Base-by-base conservation (phyloP, 352 stramenopile genomes). In the Phytophthora capsici region DNA sequence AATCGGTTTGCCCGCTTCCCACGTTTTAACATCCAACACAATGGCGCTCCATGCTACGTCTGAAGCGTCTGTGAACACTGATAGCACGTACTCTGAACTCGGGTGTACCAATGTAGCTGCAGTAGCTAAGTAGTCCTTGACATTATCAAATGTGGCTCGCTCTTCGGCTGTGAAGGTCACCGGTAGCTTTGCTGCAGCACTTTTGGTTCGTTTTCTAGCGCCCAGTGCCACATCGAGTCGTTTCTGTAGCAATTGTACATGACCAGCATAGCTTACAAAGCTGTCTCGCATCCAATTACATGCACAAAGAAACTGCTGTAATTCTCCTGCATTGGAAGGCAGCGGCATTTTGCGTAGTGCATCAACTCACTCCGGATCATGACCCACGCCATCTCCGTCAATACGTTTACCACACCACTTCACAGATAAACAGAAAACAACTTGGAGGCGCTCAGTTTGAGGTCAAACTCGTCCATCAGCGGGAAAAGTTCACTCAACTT, bases 401-500 rank as follows among this genome's bases (percentile, higher is more conserved):
- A 47, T 47, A 3, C 28, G 14, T 4, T 47, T 47, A 17, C 40
- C 19, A 8, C 20, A 47, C 40, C 40, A 47, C 30, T 47, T 28
- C 10, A 47, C 40, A 17, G 40, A 47, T n/a, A 47, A 26, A 47
- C 19, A 47, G 5, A n/a, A n/a, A n/a, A 17, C 23, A 17, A 26
- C 40, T 46, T 46, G 3, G 19, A 16, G 22, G 40, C 40, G 13
- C 40, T 46, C 19, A 28, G 13, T 12, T 46, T 46, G 40, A 46
- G 40, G 7, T 17, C 40, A 10, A 26, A 46, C 19, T 46, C 19
- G 23, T 46, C 3, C 40, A 46, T 46, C 40, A 46, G 30, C n/a
- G 3, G 22, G 20, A 78, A 63, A 5, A 71, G 37, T 34, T 73
- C 38, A 8, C 58, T 55, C 14, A 70, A 40, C 34, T 59, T 67